Evolutionary conservation across 2,329 filamentous ascomycete genomes (phyloP).

Genomic region (Fusarium dlaminii): DNA sequence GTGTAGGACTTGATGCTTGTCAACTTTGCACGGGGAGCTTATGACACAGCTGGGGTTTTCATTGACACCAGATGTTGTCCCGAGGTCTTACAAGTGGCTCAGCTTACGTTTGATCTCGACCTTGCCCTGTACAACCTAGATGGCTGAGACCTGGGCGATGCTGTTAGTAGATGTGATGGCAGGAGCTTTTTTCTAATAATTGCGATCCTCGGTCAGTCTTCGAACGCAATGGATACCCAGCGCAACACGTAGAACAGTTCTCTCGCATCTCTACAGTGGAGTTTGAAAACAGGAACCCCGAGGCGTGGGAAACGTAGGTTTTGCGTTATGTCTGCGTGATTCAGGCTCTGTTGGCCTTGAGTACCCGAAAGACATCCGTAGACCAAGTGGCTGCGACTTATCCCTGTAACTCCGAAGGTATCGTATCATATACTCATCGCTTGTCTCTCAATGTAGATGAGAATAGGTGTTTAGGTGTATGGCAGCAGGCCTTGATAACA

Average conservation of each 20-base stretch:
- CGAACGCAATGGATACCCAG: not conserved
- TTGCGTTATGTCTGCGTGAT: not conserved
- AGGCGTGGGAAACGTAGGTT: too few relatives aligned
- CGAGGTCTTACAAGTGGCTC: not conserved
- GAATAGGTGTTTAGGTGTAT: not conserved
- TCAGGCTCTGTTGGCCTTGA: not conserved
- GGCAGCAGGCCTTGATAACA: too few relatives aligned
- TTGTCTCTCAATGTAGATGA: not conserved
- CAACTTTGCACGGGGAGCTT: not conserved
- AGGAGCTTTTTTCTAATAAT: not conserved
- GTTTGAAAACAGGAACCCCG: not conserved
- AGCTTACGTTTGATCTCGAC: not conserved
- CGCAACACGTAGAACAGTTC: not conserved
- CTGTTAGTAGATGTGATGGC: not conserved
- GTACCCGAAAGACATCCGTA: not conserved
- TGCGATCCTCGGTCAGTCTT: not conserved
- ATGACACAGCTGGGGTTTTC: not conserved
- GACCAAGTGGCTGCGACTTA: not conserved
- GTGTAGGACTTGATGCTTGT: not conserved
- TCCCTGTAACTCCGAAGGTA: not conserved
- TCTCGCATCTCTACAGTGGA: not conserved
- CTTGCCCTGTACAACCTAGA: not conserved
- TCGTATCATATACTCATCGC: not conserved
- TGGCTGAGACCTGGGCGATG: not conserved
- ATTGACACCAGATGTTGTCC: not conserved